Conservation (phyloP, 352 stramenopile genomes). For the Aphanomyces cochlioides region DNA sequence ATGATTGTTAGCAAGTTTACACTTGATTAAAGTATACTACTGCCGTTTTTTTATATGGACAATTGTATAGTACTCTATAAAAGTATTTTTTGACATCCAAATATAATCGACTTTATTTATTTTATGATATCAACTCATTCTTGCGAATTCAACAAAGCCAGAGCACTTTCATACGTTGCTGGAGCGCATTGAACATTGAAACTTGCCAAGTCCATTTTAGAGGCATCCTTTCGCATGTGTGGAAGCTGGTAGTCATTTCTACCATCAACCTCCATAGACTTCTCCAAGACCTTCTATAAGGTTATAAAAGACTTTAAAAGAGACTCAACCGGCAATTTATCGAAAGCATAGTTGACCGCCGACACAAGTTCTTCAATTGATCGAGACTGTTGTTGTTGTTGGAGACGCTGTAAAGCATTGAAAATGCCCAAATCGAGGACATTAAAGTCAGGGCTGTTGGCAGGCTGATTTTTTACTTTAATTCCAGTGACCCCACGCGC, state of each 20-base stretch:
- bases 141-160: slow-evolving; percentile 20
- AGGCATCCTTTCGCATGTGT: slow-evolving; percentile 8
- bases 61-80: slow-evolving; percentile 7
- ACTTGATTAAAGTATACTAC: slow-evolving; percentile 11
- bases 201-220: not conserved
- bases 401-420: not conserved
- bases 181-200: slow-evolving; percentile 12
- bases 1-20: not conserved
- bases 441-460: not conserved
- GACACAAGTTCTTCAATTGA: not conserved
- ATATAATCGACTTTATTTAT: slow-evolving; percentile 8
- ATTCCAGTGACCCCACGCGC: not conserved
- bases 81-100: not conserved
- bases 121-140: slow-evolving; percentile 11
- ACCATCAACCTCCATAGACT: not conserved
- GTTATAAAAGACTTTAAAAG: not conserved
- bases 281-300: not conserved
- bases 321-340: not conserved
- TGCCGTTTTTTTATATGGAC: not conserved
- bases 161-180: not conserved
- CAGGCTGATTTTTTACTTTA: not conserved
- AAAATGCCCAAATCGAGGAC: not conserved
- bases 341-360: not conserved
- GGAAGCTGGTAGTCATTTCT: slow-evolving; percentile 5
- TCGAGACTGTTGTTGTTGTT: not conserved